phyloP scores from a whole-genome alignment of 306 rosid genomes.

The Citrullus amarus region DNA sequence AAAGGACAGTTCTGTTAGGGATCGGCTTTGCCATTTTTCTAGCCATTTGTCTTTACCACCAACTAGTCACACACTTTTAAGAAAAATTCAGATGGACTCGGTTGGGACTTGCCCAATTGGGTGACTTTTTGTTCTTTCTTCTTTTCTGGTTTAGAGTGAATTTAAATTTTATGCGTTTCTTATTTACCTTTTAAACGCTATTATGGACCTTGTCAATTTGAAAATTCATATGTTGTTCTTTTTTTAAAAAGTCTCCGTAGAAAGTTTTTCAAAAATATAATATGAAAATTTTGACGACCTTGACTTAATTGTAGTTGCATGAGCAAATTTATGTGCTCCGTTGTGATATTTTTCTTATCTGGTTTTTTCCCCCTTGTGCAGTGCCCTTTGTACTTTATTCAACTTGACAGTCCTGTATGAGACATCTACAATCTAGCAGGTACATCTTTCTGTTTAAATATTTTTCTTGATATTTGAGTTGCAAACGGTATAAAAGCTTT shows the following conservation, averaged over 20 bases:
- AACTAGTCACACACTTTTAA: background rate
- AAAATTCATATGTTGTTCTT: background rate
- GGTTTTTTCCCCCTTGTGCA: constrained; percentile 21
- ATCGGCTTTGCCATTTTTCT: background rate
- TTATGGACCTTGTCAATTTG: background rate
- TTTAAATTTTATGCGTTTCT: background rate
- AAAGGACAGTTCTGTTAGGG: background rate
- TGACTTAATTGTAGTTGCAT: background rate
- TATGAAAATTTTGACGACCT: background rate
- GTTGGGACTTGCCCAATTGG: background rate
- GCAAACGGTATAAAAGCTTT: background rate
- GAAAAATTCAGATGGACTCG: background rate
- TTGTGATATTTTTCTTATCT: constrained; percentile 3
- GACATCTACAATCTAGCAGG: background rate
- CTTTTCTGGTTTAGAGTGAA: background rate
- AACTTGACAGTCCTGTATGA: constrained; percentile 1
- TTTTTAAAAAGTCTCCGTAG: background rate
- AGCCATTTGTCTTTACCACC: background rate
- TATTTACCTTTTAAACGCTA: background rate
- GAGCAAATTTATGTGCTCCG: background rate
- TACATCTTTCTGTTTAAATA: background rate
- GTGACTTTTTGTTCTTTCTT: background rate
- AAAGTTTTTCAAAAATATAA: background rate
- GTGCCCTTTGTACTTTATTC: constrained; percentile 70
- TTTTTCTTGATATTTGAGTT: background rate